phyloP scores from a whole-genome alignment of 495 filamentous ascomycete genomes.

The Corynascus novoguineensis region DNA sequence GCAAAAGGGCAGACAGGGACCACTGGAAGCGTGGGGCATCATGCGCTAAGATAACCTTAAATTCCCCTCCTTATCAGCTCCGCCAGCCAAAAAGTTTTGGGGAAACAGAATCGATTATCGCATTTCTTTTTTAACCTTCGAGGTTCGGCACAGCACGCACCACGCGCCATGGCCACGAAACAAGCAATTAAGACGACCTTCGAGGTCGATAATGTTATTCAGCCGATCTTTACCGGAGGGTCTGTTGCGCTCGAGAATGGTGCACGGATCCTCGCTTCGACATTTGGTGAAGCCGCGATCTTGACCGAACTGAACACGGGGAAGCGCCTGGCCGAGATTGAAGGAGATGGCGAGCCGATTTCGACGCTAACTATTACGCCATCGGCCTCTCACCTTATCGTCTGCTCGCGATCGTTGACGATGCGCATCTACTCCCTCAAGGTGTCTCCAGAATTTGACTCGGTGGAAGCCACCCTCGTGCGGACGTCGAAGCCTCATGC shows the following conservation, averaged over 20 bases:
- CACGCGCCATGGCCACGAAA: conserved; percentile 44
- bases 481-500: conserved; percentile 86
- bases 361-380: conserved; percentile 85
- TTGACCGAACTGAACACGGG: conserved; percentile 82
- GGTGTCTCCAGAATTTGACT: conserved; percentile 46
- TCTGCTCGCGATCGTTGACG: conserved; percentile 87
- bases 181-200: conserved; percentile 71
- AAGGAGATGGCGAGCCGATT: conserved; percentile 91
- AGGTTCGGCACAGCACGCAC: conserved; percentile 5
- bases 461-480: conserved; percentile 60
- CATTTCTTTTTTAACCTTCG: too few relatives aligned
- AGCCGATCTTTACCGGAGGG: conserved; percentile 91
- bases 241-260: conserved; percentile 74
- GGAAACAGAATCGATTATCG: conserved; percentile 16
- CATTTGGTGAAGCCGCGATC: conserved; percentile 80
- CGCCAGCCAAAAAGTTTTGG: conserved; percentile 14
- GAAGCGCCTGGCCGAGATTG: conserved; percentile 73
- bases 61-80: conserved; percentile 28
- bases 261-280: conserved; percentile 79
- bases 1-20: too few relatives aligned
- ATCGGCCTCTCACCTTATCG: conserved; percentile 75
- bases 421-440: conserved; percentile 84
- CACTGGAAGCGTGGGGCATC: background rate
- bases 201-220: conserved; percentile 70
- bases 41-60: conserved; percentile 39